These are phyloP conservation scores for Raddia guianensis DNA, from an alignment of 176 grass and related monocot genomes.

Conservation along the genomic window DNA sequence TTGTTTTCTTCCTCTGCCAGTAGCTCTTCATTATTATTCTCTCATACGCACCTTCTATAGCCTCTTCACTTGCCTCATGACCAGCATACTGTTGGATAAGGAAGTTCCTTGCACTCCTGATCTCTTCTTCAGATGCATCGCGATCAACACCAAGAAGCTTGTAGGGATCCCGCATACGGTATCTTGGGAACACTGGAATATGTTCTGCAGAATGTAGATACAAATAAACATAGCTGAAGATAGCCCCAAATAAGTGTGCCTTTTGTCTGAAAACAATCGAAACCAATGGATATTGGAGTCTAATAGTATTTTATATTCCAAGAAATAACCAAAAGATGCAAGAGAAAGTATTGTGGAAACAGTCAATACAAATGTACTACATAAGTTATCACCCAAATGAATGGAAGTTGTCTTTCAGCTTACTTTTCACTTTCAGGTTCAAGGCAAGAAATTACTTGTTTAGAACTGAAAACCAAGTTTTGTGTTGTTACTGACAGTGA, in stretches of 20 bases:
- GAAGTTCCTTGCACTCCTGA: slow-evolving; percentile 73
- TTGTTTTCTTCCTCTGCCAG: slow-evolving; percentile 74
- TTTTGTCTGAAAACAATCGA: slow-evolving; percentile 8
- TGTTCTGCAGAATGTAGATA: slow-evolving; percentile 63
- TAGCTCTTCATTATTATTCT: slow-evolving; percentile 96
- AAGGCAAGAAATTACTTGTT: neutral
- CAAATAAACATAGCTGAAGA: slow-evolving; percentile 26
- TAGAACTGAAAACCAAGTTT: neutral
- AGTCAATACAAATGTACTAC: slow-evolving; percentile 3
- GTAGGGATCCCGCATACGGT: slow-evolving; percentile 72
- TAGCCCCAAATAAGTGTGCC: neutral
- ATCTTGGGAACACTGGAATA: slow-evolving; percentile 70
- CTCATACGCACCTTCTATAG: slow-evolving; percentile 94
- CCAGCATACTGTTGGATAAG: slow-evolving; percentile 78
- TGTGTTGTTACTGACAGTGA: neutral
- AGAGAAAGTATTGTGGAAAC: neutral
- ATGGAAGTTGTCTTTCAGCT: neutral
- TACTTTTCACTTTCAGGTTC: neutral
- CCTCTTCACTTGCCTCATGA: slow-evolving; percentile 80
- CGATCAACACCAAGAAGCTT: slow-evolving; percentile 74
- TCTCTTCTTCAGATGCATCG: slow-evolving; percentile 93
- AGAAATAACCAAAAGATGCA: neutral
- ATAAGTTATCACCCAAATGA: slow-evolving; percentile 12
- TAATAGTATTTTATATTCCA: neutral
- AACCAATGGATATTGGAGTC: neutral